Base-by-base conservation (phyloP, 306 rosid species). In the Fagus crenata region DNA sequence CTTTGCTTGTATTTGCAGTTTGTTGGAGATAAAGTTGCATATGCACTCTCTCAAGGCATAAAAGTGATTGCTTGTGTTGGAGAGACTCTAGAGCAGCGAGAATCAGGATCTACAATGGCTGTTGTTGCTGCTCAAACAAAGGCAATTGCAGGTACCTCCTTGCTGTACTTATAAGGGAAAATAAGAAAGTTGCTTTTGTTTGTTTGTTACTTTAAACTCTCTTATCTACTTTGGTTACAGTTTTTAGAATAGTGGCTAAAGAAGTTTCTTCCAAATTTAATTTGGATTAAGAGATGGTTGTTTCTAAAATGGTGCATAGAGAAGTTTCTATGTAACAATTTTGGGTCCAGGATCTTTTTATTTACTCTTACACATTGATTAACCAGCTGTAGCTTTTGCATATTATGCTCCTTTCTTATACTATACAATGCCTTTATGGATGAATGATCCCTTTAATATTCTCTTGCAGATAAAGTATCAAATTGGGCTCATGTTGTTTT, bases 1-100 rank as follows among this genome's bases (percentile, higher is more conserved):
- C 28, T 68, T 33, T 79, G 67, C 41, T 80, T 86, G 13, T 78
- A 6, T 17, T 80, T 73, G 68, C 91, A 93, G 97, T 89, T 93
- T 87, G 93, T 91, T 53, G 91, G 79, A 41, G 93, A 93, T 37
- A 93, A 93, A 81, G 98, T 93, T 85, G 93, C 91, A 31, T 91
- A 90, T 85, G 97, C 98, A 71, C 89, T 91, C 77, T 81, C 96
- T 53, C 91, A 74, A 82, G 93, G 93, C 60, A 61, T 89, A 87
- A 92, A 92, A 89, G 97, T 92, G 79, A 92, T 92, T 49, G 97
- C 97, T 36, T 92, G 97, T 84, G 88, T 92, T 12, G 97, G 97
- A 39, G 97, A 92, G 90, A 92, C 97, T 77, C 97, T 92, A 74
- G 93, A 92, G 39, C 91, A 92, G 81, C 90, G 95, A 58, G 93